A percentile compares a stretch with the other conserved stretches of the same genome.
phyloP scores from a whole-genome alignment of 2,329 filamentous ascomycete species.

The Rugonectria rugulosa region DNA sequence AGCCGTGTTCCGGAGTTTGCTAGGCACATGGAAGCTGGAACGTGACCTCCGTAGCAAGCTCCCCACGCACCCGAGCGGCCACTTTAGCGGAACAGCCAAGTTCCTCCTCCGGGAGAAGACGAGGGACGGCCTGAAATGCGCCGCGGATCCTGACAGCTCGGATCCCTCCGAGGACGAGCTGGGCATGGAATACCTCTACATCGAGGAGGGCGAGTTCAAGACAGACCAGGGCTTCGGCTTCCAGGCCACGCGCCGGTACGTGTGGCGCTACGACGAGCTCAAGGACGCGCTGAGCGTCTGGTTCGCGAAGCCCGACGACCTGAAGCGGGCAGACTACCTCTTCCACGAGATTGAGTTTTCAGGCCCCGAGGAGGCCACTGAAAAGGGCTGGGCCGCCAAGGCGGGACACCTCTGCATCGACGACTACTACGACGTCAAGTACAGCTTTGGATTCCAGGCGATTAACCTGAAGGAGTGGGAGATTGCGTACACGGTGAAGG shows the following conservation, averaged over 20 bases:
- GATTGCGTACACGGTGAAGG: slow-evolving; percentile 71
- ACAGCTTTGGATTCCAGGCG: slow-evolving; percentile 70
- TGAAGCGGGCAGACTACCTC: slow-evolving; percentile 71
- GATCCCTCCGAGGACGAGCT: slow-evolving; percentile 38
- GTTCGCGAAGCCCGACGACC: slow-evolving; percentile 73
- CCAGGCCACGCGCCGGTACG: slow-evolving; percentile 70
- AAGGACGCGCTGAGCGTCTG: slow-evolving; percentile 72
- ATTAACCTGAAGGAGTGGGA: slow-evolving; percentile 65
- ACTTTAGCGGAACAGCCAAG: slow-evolving; percentile 68
- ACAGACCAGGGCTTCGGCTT: slow-evolving; percentile 65
- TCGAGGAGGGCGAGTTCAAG: slow-evolving; percentile 71
- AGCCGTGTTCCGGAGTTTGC: slow-evolving; percentile 74
- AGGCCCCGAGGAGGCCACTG: slow-evolving; percentile 41
- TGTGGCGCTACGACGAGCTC: slow-evolving; percentile 73
- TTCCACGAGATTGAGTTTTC: slow-evolving; percentile 78
- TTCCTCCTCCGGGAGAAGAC: slow-evolving; percentile 72
- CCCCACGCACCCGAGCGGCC: slow-evolving; percentile 68
- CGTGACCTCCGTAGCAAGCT: slow-evolving; percentile 62
- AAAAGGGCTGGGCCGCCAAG: slow-evolving; percentile 66
- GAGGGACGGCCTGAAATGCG: slow-evolving; percentile 53
- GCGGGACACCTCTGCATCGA: slow-evolving; percentile 75
- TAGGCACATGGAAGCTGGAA: slow-evolving; percentile 73
- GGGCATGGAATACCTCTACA: slow-evolving; percentile 71
- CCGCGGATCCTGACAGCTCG: slow-evolving; percentile 26
- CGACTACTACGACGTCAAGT: slow-evolving; percentile 75